A percentile compares a stretch with the other conserved stretches of the same genome.
phyloP scores from a whole-genome alignment of 805 yeast species.

The Candida orba region DNA sequence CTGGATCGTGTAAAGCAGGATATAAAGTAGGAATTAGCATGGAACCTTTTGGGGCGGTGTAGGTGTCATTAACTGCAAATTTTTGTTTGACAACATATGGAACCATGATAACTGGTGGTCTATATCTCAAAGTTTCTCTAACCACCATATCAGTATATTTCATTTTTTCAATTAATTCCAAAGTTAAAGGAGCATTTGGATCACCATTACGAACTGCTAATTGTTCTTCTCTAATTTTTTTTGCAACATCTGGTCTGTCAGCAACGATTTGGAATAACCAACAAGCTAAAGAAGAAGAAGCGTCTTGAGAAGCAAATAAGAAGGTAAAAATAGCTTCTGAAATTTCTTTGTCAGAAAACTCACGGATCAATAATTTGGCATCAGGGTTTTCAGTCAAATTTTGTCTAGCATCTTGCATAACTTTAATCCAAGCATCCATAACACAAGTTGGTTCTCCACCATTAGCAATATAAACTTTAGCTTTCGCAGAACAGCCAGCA shows the following conservation, averaged over 20 bases:
- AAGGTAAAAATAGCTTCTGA: conserved; percentile 96
- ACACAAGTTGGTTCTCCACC: conserved; percentile 83
- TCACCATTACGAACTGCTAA: conserved; percentile 73
- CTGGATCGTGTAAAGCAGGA: conserved; percentile 96
- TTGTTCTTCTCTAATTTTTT: conserved; percentile 89
- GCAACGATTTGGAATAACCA: conserved; percentile 97
- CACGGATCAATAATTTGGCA: conserved; percentile 60
- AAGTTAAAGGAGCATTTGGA: conserved; percentile 49
- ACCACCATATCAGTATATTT: conserved; percentile 84
- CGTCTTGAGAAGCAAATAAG: conserved; percentile 96
- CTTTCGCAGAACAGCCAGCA: conserved; percentile 79
- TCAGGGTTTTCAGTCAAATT: conserved; percentile 43
- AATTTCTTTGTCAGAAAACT: conserved; percentile 83
- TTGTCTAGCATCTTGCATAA: conserved; percentile 67
- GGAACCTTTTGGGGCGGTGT: conserved; percentile 93
- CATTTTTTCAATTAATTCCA: conserved; percentile 82
- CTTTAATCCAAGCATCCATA: conserved; percentile 90
- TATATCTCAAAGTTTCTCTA: conserved; percentile 83
- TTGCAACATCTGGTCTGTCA: conserved; percentile 87
- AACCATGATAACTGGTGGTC: conserved; percentile 98
- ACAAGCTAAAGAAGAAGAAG: conserved; percentile 93
- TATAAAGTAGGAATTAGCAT: conserved; percentile 95
- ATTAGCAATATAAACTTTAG: conserved; percentile 69
- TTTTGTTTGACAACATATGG: conserved; percentile 88
- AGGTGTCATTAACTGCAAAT: conserved; percentile 75